Base-by-base conservation (phyloP, 495 filamentous ascomycete species). In the Aspergillus leporis region DNA sequence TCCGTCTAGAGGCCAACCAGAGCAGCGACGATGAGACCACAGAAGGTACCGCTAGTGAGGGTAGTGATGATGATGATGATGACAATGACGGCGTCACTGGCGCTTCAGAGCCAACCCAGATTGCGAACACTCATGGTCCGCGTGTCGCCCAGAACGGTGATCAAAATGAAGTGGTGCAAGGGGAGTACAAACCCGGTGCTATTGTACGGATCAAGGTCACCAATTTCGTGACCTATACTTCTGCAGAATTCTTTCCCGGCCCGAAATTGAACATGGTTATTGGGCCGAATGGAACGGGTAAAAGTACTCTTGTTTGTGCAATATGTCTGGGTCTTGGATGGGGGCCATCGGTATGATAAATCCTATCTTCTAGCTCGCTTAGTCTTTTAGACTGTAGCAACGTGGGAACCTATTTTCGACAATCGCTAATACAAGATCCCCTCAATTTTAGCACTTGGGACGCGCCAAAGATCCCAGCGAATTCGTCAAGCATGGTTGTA, bases 221-320 rank as follows among this genome's bases (percentile, higher is more conserved):
- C n/a, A 89, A 98, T 66, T 99, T 99, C 67, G 92, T 99, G 28
- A 99, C 95, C 0, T 99, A 98, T 71, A 91, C 87, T 14, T 84
- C 87, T 30, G 93, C 91, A 51, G 91, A 94, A 61, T 96, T 97
- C 72, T 84, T 84, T 51, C 91, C 90, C 4, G 94, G 94, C 0
- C 93, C 95, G 13, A 94, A 89, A 64, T 70, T 99, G 65, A 99
- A 99, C 69, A 98, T 99, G 95, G 86, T 99, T 56, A 97, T 99
- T 64, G 94, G 94, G 0, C 94, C 94, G 9, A 99, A 99, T 68
- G 94, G 94, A 46, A 97, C 94, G 0, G 94, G 94, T 46, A 99
- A 99, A 70, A 97, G 92, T 78, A 96, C 95, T 0, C 83, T 99
- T 31, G 94, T 99, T 30, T 98, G 94, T 73, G 94, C 95, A 28